Conservation (phyloP, 2,329 filamentous ascomycete genomes). For the Nigrograna mackinnonii region DNA sequence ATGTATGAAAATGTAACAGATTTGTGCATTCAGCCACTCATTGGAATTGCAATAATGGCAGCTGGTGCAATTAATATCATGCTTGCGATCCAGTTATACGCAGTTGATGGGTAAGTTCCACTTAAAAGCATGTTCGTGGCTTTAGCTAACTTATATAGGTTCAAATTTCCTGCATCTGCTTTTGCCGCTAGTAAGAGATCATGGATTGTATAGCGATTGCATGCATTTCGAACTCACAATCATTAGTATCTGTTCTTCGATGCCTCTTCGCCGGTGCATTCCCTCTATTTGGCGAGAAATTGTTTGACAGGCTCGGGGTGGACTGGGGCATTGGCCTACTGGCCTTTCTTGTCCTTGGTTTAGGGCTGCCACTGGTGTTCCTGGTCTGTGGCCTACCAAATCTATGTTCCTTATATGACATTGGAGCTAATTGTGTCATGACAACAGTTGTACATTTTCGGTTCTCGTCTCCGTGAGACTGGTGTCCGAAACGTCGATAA, state of each 20-base stretch:
- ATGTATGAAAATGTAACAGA: not conserved
- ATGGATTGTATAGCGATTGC: not conserved
- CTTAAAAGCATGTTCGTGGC: not conserved
- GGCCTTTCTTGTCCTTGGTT: slow-evolving; percentile 14
- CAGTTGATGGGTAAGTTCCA: slow-evolving; percentile 8
- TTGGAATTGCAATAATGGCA: slow-evolving; percentile 10
- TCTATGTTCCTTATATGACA: not conserved
- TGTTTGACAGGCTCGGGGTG: slow-evolving; percentile 11
- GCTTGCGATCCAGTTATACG: slow-evolving; percentile 12
- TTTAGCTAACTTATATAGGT: slow-evolving; percentile 1
- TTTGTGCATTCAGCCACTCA: slow-evolving; percentile 4
- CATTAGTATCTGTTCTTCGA: slow-evolving; percentile 10
- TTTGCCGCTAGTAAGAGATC: slow-evolving; percentile 11
- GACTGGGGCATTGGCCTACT: slow-evolving; percentile 17
- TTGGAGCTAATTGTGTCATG: not conserved
- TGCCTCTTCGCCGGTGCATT: slow-evolving; percentile 14
- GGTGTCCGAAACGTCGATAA: slow-evolving; percentile 9
- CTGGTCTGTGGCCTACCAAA: slow-evolving; percentile 7
- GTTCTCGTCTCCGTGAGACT: slow-evolving; percentile 6
- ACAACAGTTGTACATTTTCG: slow-evolving; percentile 10
- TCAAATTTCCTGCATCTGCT: slow-evolving; percentile 14
- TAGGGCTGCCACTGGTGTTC: slow-evolving; percentile 11
- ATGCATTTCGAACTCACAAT: not conserved
- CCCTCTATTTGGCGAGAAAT: slow-evolving; percentile 13
- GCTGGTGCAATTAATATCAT: slow-evolving; percentile 13